Percentiles rank a stretch among this genome's conserved stretches.
Evolutionary conservation across 108 stramenopile species (phyloP).

Genomic region (Cyclotella distinguenda): DNA sequence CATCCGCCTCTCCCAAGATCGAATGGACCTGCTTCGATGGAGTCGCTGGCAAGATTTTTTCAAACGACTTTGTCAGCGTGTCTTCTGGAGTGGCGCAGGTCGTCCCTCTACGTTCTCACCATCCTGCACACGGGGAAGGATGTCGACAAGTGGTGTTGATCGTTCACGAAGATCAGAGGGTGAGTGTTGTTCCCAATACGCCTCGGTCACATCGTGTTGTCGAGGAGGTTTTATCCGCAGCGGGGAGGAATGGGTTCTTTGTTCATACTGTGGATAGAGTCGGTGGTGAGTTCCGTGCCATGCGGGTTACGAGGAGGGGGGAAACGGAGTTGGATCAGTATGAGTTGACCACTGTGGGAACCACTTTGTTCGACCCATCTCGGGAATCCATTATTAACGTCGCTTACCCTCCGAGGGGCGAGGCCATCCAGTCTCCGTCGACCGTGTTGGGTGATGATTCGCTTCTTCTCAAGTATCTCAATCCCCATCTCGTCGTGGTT

Average conservation of each 20-base stretch:
- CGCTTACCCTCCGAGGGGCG: constrained; percentile 74
- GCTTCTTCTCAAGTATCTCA: constrained; percentile 91
- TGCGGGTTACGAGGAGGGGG: constrained; percentile 25
- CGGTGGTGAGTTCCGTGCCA: constrained; percentile 40
- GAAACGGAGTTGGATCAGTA: constrained; percentile 22
- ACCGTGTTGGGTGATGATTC: constrained; percentile 91
- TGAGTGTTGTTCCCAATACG: constrained; percentile 59
- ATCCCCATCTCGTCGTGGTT: constrained; percentile 88
- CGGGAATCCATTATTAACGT: constrained; percentile 75
- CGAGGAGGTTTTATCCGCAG: constrained; percentile 34
- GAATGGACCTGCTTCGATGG: constrained; percentile 84
- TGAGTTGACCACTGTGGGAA: constrained; percentile 55
- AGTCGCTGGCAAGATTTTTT: constrained; percentile 61
- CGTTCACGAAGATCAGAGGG: constrained; percentile 56
- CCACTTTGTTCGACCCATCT: constrained; percentile 55
- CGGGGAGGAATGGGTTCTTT: constrained; percentile 62
- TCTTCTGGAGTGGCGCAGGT: constrained; percentile 64
- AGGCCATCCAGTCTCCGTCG: constrained; percentile 76
- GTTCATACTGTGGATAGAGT: constrained; percentile 60
- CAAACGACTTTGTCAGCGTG: constrained; percentile 38
- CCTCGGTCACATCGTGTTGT: constrained; percentile 31
- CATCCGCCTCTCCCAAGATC: constrained; percentile 15
- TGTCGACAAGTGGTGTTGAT: constrained; percentile 77
- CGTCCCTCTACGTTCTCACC: constrained; percentile 58
- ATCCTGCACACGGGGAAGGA: constrained; percentile 37